phyloP scores from a whole-genome alignment of 257 asterid species.

The Galeopsis tetrahit region DNA sequence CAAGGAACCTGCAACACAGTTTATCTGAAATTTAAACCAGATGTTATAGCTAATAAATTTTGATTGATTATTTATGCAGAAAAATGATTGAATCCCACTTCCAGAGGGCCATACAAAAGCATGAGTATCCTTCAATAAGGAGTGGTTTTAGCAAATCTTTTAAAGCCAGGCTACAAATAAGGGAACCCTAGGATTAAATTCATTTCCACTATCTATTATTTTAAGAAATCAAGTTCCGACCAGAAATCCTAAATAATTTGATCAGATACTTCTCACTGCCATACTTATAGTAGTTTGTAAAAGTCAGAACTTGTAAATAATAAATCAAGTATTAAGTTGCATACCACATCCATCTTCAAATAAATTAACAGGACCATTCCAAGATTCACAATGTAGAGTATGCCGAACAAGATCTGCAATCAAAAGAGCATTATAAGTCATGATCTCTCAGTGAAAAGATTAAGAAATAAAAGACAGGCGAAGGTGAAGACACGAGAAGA shows the following conservation, averaged over 20 bases:
- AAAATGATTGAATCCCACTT: not conserved
- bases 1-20: constrained; percentile 82
- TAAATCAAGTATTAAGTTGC: constrained; percentile 30
- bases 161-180: not conserved
- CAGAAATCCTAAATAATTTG: not conserved
- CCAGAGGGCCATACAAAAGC: not conserved
- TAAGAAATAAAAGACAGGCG: not conserved
- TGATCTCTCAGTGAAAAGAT: constrained; percentile 11
- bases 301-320: constrained; percentile 11
- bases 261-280: constrained; percentile 7
- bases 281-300: constrained; percentile 14
- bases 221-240: constrained; percentile 19
- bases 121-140: constrained; percentile 15
- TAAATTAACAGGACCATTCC: constrained; percentile 78
- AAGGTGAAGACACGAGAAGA: not conserved
- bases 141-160: not conserved
- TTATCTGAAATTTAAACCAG: constrained; percentile 25
- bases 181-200: not conserved
- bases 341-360: constrained; percentile 85
- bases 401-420: constrained; percentile 82
- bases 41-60: constrained; percentile 6
- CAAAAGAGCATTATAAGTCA: constrained; percentile 28
- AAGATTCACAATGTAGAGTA: constrained; percentile 79
- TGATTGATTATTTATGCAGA: constrained; percentile 1
- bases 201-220: not conserved